Conservation (phyloP, 163 green algal species). For the Dunaliella salina region DNA sequence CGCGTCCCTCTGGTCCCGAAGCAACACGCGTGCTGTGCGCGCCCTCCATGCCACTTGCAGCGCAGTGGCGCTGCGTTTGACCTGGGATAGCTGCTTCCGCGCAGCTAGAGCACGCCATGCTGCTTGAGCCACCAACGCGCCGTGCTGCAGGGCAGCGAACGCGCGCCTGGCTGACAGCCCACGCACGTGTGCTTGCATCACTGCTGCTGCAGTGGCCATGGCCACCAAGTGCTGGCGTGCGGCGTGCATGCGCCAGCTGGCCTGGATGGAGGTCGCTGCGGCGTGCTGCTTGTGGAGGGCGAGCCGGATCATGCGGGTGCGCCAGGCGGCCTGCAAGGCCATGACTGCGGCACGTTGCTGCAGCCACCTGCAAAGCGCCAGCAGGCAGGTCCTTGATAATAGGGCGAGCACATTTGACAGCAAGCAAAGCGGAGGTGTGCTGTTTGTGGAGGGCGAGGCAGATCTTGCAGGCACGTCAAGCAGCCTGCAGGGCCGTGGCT, state of each 20-base stretch:
- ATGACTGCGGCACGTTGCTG: not conserved
- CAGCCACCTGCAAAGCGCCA: not conserved
- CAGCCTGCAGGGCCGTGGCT: too few relatives aligned
- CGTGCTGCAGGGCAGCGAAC: not conserved
- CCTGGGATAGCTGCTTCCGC: not conserved
- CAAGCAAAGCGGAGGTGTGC: too few relatives aligned
- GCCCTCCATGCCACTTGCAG: slow-evolving; percentile 14
- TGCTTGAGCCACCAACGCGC: not conserved
- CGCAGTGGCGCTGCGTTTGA: slow-evolving; percentile 15
- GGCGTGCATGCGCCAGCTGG: slow-evolving; percentile 30
- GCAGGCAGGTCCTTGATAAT: too few relatives aligned
- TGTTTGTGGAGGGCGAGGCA: too few relatives aligned
- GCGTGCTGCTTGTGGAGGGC: not conserved
- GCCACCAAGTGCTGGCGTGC: not conserved
- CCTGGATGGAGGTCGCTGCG: slow-evolving; percentile 34
- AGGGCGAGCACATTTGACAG: too few relatives aligned
- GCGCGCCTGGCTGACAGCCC: not conserved
- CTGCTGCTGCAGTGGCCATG: not conserved
- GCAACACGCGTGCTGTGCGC: not conserved
- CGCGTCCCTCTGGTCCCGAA: not conserved
- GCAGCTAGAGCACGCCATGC: not conserved
- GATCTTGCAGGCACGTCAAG: too few relatives aligned
- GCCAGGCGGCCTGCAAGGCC: not conserved
- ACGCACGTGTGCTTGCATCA: not conserved
- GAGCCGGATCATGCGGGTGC: not conserved